Evolutionary conservation across 345 rosid species (phyloP), one percentile per base, ranked within the genome.

Genomic region (Lepidium sativum): DNA sequence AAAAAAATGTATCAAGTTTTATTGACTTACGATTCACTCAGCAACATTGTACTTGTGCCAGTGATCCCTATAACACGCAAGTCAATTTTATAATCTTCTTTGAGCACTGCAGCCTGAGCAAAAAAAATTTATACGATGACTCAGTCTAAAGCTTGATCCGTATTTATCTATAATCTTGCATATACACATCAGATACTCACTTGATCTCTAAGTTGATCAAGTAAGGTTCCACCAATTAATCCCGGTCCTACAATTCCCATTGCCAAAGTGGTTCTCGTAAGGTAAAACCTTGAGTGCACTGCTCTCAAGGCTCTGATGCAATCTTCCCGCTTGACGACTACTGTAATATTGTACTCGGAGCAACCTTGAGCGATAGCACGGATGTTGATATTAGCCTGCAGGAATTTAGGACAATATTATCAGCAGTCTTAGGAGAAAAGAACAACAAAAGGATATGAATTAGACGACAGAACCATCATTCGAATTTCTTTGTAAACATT

Each of bases 351-450:
- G 76, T 88, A 95, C 79, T 95, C 99, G 2, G 99, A 95, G 75
- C 97, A 95, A 52, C 99, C 99, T 86, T 95, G 99, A 72, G 99
- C 94, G 78, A 95, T 88, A 40, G 96, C 97, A 16, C 97, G 97
- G 60, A 91, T 75, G 71, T 95, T 95, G 45, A 95, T 85, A 77
- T 82, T 95, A 54, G 99, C 99, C 99, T 95, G 88, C 67, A n/a
- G n/a, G n/a, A n/a, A n/a, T n/a, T n/a, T n/a, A n/a, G n/a, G n/a
- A n/a, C n/a, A n/a, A n/a, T n/a, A n/a, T n/a, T n/a, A n/a, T n/a
- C n/a, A n/a, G n/a, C n/a, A n/a, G n/a, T n/a, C n/a, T n/a, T n/a
- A n/a, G n/a, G n/a, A n/a, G n/a, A n/a, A n/a, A n/a, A n/a, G n/a
- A n/a, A n/a, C n/a, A n/a, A n/a, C n/a, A n/a, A n/a, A n/a, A n/a